These are phyloP conservation scores for Ilyonectria robusta DNA, from an alignment of 2,329 filamentous ascomycete species.

Conservation along the genomic window DNA sequence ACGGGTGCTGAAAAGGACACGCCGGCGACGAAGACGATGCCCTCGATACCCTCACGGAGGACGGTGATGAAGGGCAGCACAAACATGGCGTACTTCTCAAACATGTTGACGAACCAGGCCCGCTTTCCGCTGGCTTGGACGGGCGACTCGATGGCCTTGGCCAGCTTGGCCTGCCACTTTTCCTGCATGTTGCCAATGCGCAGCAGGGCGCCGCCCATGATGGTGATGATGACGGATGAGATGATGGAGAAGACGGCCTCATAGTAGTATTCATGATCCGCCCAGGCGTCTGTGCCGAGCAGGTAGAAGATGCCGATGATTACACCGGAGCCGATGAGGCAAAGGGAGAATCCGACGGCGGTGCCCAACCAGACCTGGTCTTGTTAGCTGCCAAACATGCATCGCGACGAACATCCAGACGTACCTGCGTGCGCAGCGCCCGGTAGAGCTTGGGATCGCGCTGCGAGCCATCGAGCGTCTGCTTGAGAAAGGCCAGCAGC, in stretches of 20 bases:
- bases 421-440: constrained; percentile 76
- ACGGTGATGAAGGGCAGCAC: constrained; percentile 89
- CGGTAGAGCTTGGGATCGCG: constrained; percentile 76
- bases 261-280: constrained; percentile 81
- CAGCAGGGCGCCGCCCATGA: constrained; percentile 85
- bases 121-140: constrained; percentile 60
- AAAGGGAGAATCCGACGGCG: constrained; percentile 61
- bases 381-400: constrained; percentile 4
- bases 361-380: constrained; percentile 70
- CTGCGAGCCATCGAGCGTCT: constrained; percentile 77
- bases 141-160: constrained; percentile 74
- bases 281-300: constrained; percentile 78
- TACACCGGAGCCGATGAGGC: constrained; percentile 74
- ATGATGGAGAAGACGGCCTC: constrained; percentile 85
- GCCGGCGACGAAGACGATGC: constrained; percentile 89
- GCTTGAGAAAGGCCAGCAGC: constrained; percentile 86
- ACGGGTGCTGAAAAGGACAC: constrained; percentile 84
- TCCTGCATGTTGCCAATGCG: constrained; percentile 87
- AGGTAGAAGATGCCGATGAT: constrained; percentile 82
- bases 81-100: constrained; percentile 90
- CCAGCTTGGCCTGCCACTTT: constrained; percentile 88
- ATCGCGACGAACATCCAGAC: not conserved
- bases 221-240: constrained; percentile 84
- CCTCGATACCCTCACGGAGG: constrained; percentile 87
- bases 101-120: constrained; percentile 71